Conservation (phyloP, 2,329 filamentous ascomycete genomes). For the Scedosporium minutisporum region DNA sequence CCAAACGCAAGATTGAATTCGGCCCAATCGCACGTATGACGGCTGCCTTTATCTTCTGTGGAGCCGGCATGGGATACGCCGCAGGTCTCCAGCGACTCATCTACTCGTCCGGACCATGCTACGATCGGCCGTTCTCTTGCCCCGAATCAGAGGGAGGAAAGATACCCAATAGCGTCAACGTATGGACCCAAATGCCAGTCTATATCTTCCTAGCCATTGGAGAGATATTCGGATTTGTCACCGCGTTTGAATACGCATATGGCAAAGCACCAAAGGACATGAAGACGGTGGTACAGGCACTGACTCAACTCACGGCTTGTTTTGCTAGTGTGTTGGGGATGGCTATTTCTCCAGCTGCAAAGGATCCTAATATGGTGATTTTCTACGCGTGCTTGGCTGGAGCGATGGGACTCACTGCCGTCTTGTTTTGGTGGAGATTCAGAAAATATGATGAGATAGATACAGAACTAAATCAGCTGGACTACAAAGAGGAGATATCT, state of each 20-base stretch:
- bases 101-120: conserved; percentile 53
- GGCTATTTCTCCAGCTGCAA: background rate
- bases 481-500: background rate
- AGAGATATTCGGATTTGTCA: conserved; percentile 41
- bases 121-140: conserved; percentile 25
- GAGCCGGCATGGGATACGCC: conserved; percentile 49
- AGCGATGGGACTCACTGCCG: background rate
- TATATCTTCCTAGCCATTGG: conserved; percentile 39
- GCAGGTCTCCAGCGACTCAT: conserved; percentile 48
- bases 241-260: conserved; percentile 64
- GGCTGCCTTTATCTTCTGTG: conserved; percentile 55
- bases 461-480: background rate
- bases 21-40: conserved; percentile 69
- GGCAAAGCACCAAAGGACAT: conserved; percentile 70
- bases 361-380: background rate
- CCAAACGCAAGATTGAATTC: conserved; percentile 53
- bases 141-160: conserved; percentile 13
- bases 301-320: conserved; percentile 19
- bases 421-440: conserved; percentile 2
- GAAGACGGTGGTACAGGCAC: conserved; percentile 59
- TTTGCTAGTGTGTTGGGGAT: background rate
- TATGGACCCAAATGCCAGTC: conserved; percentile 47
- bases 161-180: conserved; percentile 45
- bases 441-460: background rate
- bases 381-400: background rate